Evolutionary conservation across 345 rosid genomes (phyloP), one percentile per base, ranked within the genome.

Genomic region (Xanthoceras sorbifolium): DNA sequence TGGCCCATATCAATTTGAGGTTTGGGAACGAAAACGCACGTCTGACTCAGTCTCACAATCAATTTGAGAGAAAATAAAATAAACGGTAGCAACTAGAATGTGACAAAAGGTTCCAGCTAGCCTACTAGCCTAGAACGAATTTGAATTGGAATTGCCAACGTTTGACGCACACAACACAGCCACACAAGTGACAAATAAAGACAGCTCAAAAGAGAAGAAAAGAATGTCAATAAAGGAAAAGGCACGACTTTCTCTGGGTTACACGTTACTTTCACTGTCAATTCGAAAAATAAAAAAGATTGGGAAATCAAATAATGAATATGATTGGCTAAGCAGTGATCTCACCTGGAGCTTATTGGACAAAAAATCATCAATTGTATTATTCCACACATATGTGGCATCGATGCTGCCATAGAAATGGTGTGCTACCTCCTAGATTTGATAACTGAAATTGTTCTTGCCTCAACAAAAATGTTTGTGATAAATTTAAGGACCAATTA

Each of bases 171-270:
- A 50, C 55, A 50, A 9, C 40, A 38, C 20, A 9, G n/a, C n/a
- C n/a, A n/a, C n/a, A n/a, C n/a, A n/a, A n/a, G n/a, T 64, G 77
- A 76, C 73, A 28, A 61, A 76, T 57, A 80, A 73, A 65, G 77
- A 80, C 77, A 65, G 75, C 80, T 76, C 57, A 72, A 46, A 6
- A 60, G 28, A 62, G 64, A 70, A n/a, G 52, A 57, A 40, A 15
- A 44, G 40, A 80, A 71, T 31, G 26, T 15, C 55, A 32, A 61
- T 36, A 5, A 38, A 64, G 22, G 48, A 52, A 50, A 75, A 32
- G 63, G 73, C 57, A 34, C 14, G 69, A 67, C 77, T 25, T 68
- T 20, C 46, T 64, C 42, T 69, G 28, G 1, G 44, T 42, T 52
- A 11, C 25, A 6, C 25, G 23, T 32, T 31, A 40, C 61, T 40